Base-by-base conservation (phyloP, 176 grass and related monocot species). In the Ampelocalamus luodianensis region DNA sequence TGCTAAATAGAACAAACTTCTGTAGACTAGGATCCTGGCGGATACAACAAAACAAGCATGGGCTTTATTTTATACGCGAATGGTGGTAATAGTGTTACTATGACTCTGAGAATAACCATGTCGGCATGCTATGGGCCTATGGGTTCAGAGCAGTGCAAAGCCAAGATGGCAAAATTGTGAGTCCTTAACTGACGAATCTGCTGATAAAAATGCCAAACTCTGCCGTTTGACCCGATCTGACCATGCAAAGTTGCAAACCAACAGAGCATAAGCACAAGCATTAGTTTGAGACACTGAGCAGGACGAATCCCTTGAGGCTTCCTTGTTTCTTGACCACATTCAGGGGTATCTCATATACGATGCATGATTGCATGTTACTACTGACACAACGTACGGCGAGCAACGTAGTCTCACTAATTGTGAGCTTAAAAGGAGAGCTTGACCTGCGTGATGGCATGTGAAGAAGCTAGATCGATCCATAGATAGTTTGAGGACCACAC, bases 251-350 rank as follows among this genome's bases (percentile, higher is more conserved):
- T 34, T 39, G 36, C 20, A 51, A 83, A 23, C 18, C 38, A 36
- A 9, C 69, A 72, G 7, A 72, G 27, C 69, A 83, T 83, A 27
- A 55, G 73, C 73, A 26, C 53, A 40, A 50, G 61, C 43, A 20
- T 23, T 16, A 3, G 59, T 64, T 46, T n/a, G n/a, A 27, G 13
- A 49, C 60, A 29, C 17, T 18, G 59, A 65, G 12, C n/a, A 45
- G 16, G 75, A 61, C 36, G 37, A 9, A 54, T 5, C 4, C n/a
- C 10, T 26, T 26, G 23, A 26, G 55, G 3, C 20, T 58, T 10
- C 10, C 20, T 58, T 58, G 4, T 23, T n/a, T 61, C 23, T 61
- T 61, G 58, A 61, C 23, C 58, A 5, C 13, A 61, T 5, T 61
- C n/a, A 12, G 12, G 20, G 58, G n/a, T 10, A 2, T 24, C n/a